These are phyloP conservation scores for Neonectria hederae DNA, from an alignment of 2,329 filamentous ascomycete species.

Conservation along the genomic window DNA sequence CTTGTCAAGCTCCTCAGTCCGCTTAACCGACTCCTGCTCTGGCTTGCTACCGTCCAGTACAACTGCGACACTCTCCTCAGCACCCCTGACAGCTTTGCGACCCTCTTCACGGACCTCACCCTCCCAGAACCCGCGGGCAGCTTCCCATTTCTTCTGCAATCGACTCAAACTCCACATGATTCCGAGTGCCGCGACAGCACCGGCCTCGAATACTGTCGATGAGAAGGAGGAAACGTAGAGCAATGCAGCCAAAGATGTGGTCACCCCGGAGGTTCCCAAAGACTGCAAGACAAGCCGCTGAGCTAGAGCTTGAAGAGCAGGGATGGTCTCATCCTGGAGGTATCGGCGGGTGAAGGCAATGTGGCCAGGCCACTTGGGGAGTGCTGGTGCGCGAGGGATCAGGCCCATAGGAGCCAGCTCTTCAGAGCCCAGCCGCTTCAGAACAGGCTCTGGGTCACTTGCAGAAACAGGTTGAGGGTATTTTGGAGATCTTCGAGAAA, in stretches of 20 bases:
- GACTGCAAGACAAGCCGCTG: conserved; percentile 81
- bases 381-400: conserved; percentile 29
- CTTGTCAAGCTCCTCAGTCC: conserved; percentile 49
- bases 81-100: conserved; percentile 67
- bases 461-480: conserved; percentile 51
- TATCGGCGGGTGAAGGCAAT: conserved; percentile 77
- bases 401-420: conserved; percentile 41
- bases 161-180: conserved; percentile 66
- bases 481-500: conserved; percentile 41
- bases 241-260: conserved; percentile 62
- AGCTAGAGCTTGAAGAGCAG: conserved; percentile 75
- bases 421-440: conserved; percentile 36
- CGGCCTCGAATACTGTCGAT: conserved; percentile 67
- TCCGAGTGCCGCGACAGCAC: conserved; percentile 69
- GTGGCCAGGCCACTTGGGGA: conserved; percentile 74
- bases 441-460: conserved; percentile 15
- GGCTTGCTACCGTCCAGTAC: conserved; percentile 52
- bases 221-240: conserved; percentile 66
- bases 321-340: conserved; percentile 72
- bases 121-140: conserved; percentile 69
- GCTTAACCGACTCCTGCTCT: conserved; percentile 37
- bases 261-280: conserved; percentile 74
- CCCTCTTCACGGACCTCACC: conserved; percentile 74
- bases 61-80: conserved; percentile 62
- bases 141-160: conserved; percentile 71